Conservation (phyloP, 768 basidiomycete genomes). For the Phylloporus scabripes region DNA sequence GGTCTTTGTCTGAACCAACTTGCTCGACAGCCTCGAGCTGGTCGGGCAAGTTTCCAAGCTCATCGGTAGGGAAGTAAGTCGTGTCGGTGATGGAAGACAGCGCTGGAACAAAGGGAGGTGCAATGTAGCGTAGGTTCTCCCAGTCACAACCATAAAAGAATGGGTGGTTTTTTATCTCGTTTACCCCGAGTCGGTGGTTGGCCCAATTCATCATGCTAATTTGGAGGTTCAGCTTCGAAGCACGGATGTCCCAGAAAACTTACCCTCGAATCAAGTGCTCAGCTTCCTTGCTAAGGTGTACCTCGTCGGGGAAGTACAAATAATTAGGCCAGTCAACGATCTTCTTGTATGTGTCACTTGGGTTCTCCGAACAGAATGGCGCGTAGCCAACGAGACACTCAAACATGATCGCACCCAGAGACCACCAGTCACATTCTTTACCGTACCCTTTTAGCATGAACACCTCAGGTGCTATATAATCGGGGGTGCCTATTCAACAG, state of each 20-base stretch:
- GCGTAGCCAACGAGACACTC: slow-evolving; percentile 98
- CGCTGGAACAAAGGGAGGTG: slow-evolving; percentile 93
- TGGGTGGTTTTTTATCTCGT: slow-evolving; percentile 87
- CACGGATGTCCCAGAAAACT: slow-evolving; percentile 17
- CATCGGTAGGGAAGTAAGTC: slow-evolving; percentile 95
- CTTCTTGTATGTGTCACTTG: slow-evolving; percentile 97
- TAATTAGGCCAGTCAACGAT: slow-evolving; percentile 95
- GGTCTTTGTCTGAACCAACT: slow-evolving; percentile 60
- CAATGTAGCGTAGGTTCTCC: slow-evolving; percentile 85
- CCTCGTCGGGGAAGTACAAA: slow-evolving; percentile 91
- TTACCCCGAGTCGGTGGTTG: slow-evolving; percentile 66
- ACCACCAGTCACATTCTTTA: slow-evolving; percentile 99
- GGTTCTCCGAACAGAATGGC: slow-evolving; percentile 96
- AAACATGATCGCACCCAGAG: slow-evolving; percentile 96
- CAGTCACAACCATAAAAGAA: slow-evolving; percentile 97
- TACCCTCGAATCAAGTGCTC: slow-evolving; percentile 86
- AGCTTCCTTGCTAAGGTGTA: slow-evolving; percentile 87
- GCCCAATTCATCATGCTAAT: slow-evolving; percentile 82
- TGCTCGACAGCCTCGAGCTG: slow-evolving; percentile 57
- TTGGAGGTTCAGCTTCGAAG: slow-evolving; percentile 4
- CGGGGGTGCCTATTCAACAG: slow-evolving; percentile 25
- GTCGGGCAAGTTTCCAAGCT: slow-evolving; percentile 66
- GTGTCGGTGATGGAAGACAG: slow-evolving; percentile 91
- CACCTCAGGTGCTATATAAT: slow-evolving; percentile 93
- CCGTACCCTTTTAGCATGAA: slow-evolving; percentile 97